These are phyloP conservation scores for Tylopilus balloui DNA, from an alignment of 768 basidiomycete species.

Conservation along the genomic window DNA sequence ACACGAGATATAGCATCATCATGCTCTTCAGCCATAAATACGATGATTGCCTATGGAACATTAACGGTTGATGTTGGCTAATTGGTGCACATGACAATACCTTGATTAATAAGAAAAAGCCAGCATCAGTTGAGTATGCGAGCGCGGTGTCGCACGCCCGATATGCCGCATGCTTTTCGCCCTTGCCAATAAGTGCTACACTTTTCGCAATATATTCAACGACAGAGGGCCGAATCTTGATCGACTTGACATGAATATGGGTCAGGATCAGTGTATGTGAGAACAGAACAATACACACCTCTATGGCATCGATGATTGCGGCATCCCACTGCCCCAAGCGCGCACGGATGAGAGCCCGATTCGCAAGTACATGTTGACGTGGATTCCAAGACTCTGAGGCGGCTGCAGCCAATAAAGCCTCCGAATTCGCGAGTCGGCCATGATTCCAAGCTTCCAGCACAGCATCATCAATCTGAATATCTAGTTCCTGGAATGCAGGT, in stretches of 20 bases:
- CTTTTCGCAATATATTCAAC: neutral
- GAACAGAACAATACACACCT: neutral
- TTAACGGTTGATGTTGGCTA: neutral
- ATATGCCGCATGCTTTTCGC: neutral
- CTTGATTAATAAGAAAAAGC: neutral
- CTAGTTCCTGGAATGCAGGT: neutral
- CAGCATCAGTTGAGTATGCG: neutral
- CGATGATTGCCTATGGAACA: neutral
- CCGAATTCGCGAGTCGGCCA: neutral
- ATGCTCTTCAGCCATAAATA: neutral
- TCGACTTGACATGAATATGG: neutral
- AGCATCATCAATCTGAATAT: neutral
- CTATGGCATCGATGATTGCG: constrained; percentile 1
- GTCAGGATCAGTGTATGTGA: neutral
- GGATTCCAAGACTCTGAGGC: neutral
- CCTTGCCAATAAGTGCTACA: neutral
- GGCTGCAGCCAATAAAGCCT: neutral
- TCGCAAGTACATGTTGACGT: neutral
- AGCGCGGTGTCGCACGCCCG: neutral
- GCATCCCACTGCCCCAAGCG: neutral
- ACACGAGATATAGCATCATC: neutral
- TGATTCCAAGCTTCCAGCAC: neutral
- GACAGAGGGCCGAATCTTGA: neutral
- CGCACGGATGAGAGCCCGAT: neutral
- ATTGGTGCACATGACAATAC: neutral